Conservation (phyloP, 768 basidiomycete genomes). For the Mycena maculata region DNA sequence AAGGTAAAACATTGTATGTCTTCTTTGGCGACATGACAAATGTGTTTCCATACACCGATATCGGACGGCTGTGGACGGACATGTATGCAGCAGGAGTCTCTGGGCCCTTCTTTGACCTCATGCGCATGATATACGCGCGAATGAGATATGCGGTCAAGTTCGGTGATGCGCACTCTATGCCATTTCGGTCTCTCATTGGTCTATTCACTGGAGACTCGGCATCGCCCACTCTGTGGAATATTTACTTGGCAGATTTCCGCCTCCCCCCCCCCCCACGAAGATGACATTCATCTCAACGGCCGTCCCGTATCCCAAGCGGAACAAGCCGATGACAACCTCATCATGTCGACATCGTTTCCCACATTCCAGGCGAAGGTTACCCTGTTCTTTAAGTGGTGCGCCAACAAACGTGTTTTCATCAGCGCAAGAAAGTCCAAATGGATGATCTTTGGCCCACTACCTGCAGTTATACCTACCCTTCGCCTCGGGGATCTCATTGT, state of each 20-base stretch:
- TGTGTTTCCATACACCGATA: constrained; percentile 4
- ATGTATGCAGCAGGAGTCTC: constrained; percentile 32
- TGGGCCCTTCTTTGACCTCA: constrained; percentile 26
- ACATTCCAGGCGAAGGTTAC: constrained; percentile 34
- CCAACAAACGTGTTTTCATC: constrained; percentile 37
- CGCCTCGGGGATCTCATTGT: constrained; percentile 1
- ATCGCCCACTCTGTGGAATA: constrained; percentile 28
- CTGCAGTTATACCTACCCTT: neutral
- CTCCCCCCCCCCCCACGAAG: constrained; percentile 2
- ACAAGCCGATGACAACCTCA: constrained; percentile 30
- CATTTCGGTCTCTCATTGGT: constrained; percentile 27
- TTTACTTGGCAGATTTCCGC: constrained; percentile 31
- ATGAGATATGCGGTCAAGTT: neutral
- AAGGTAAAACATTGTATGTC: too few relatives aligned
- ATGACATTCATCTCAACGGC: constrained; percentile 32
- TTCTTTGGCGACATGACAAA: too few relatives aligned
- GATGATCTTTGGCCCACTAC: constrained; percentile 34
- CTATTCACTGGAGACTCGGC: constrained; percentile 41
- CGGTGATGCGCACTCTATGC: neutral
- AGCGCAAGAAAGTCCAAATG: constrained; percentile 36
- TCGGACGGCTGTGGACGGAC: neutral
- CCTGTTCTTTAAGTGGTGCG: constrained; percentile 33
- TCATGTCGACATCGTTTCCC: constrained; percentile 25
- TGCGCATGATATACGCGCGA: neutral
- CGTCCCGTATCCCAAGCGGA: constrained; percentile 32